Base-by-base conservation (phyloP, 768 basidiomycete genomes). In the Mycena olivaceomarginata region DNA sequence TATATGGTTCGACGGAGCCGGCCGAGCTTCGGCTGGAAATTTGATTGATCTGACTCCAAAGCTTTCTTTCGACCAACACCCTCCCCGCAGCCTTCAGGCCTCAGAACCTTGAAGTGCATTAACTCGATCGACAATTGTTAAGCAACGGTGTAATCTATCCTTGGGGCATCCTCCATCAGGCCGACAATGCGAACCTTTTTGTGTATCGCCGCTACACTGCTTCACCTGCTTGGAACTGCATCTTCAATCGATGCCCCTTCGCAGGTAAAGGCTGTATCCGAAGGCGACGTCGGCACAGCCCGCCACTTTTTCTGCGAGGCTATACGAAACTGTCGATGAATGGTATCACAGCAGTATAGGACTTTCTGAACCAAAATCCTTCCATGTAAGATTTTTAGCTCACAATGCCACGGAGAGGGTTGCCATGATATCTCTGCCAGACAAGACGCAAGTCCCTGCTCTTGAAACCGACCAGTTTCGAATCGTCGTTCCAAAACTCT, bases 401-500 rank as follows among this genome's bases (percentile, higher is more conserved):
- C 60, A 5, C n/a, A 46, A 46, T 37, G 7, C 15, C 20, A 15
- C 20, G 9, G 51, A 59, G 12, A 67, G 39, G 46, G 16, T 1
- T 22, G 25, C 7, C 9, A 15, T 43, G 5, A 51, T 64, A 2
- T 68, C 57, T 16, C 18, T 57, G 16, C 31, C 41, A 70, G 67
- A 64, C 37, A 45, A 67, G 22, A 46, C 39, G 48, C 25, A 45
- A 9, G 37, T 46, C 41, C 51, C 41, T 66, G 46, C 41, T 1
- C 22, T 77, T 20, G 69, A 77, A 53, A 77, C 64, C 18, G 68
- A 70, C 41, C 40, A 65, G 15, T 57, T 70, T 2, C 64, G 72
- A 11, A 77, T 76, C n/a, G 64, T 76, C 11, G 53, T 40, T 53
- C 68, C 72, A 2, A 68, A 65, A 45, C 75, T 77, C 37, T 77